Percentiles rank a stretch among this genome's conserved stretches.
Evolutionary conservation across 371 early-diverging fungal genomes (phyloP).

Genomic region (Fennellomyces sp.): DNA sequence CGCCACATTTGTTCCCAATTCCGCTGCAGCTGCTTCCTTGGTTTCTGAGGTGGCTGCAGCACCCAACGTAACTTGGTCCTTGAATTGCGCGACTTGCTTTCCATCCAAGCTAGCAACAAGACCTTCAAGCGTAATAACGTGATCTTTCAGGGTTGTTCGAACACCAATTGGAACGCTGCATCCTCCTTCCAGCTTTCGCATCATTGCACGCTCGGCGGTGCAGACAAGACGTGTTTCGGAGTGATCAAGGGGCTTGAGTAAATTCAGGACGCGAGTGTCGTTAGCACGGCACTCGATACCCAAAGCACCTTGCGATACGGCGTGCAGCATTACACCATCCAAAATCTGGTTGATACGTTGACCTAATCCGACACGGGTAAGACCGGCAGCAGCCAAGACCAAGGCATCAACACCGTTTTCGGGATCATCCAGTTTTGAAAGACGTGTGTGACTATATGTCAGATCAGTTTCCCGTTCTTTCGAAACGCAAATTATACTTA

Average conservation of each 20-base stretch:
- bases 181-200: constrained; percentile 93
- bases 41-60: constrained; percentile 31
- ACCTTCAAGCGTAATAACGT: constrained; percentile 56
- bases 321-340: constrained; percentile 75
- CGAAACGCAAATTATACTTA: constrained; percentile 26
- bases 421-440: constrained; percentile 85
- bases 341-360: constrained; percentile 77
- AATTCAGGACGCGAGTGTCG: constrained; percentile 52
- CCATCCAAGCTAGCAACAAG: constrained; percentile 78
- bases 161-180: constrained; percentile 97
- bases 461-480: not conserved
- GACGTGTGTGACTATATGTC: constrained; percentile 75
- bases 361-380: constrained; percentile 70
- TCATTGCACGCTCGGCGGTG: constrained; percentile 85
- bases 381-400: constrained; percentile 90
- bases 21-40: constrained; percentile 26
- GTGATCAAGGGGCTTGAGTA: constrained; percentile 72
- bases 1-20: constrained; percentile 33
- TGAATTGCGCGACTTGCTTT: constrained; percentile 51
- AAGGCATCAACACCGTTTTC: constrained; percentile 79
- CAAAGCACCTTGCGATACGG: constrained; percentile 95
- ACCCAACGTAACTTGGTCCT: constrained; percentile 40
- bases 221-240: constrained; percentile 69
- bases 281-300: constrained; percentile 83
- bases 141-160: constrained; percentile 55